Conservation (phyloP, 2,329 filamentous ascomycete genomes). For the Pseudocercospora musae region DNA sequence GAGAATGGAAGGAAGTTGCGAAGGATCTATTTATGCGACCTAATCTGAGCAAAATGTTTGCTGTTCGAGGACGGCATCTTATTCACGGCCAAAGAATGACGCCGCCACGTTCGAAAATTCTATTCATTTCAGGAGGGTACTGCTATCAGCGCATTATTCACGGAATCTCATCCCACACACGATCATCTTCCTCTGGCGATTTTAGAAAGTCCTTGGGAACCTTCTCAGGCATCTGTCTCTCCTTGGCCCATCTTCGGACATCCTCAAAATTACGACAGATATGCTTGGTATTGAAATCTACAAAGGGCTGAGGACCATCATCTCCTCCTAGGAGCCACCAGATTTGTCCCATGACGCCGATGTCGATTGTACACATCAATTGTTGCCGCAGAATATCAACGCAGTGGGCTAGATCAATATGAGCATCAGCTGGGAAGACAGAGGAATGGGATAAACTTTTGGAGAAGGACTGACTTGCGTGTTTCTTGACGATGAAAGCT, state of each 20-base stretch:
- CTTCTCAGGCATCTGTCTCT: slow-evolving; percentile 47
- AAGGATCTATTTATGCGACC: background rate
- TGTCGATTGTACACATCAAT: slow-evolving; percentile 61
- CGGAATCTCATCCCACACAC: background rate
- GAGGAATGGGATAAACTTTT: background rate
- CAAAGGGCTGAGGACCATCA: slow-evolving; percentile 46
- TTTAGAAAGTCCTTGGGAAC: background rate
- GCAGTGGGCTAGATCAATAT: slow-evolving; percentile 49
- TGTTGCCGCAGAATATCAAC: slow-evolving; percentile 61
- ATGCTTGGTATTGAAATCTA: slow-evolving; percentile 62
- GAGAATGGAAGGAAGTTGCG: background rate
- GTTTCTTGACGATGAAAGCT: slow-evolving; percentile 49
- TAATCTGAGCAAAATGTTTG: background rate
- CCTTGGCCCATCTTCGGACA: slow-evolving; percentile 53
- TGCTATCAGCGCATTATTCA: background rate
- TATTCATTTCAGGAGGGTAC: background rate
- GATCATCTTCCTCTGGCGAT: background rate
- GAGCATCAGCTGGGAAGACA: background rate
- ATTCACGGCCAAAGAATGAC: background rate
- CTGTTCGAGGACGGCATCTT: background rate
- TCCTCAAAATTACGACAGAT: slow-evolving; percentile 57
- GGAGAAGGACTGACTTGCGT: slow-evolving; percentile 39
- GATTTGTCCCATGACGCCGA: slow-evolving; percentile 59
- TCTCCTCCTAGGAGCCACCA: slow-evolving; percentile 47
- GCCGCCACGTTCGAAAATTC: background rate